Evolutionary conservation across 2,329 filamentous ascomycete species (phyloP).

Genomic region (Rugonectria rugulosa): DNA sequence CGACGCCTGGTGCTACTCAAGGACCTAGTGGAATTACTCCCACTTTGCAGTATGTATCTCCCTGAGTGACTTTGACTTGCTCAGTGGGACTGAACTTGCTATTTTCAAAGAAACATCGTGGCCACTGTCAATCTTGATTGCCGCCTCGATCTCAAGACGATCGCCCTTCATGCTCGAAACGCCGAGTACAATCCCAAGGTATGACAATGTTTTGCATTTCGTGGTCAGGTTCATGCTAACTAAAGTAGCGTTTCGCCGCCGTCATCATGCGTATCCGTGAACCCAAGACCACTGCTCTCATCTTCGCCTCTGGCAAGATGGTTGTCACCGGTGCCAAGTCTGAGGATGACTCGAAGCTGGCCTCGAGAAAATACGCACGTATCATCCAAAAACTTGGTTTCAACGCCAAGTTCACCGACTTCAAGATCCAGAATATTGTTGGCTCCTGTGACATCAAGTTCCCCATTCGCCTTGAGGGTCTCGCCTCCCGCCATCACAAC

Average conservation of each 20-base stretch:
- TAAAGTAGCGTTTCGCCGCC: conserved; percentile 86
- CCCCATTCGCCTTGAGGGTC: conserved; percentile 93
- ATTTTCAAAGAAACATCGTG: conserved; percentile 87
- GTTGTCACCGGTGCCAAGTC: conserved; percentile 98
- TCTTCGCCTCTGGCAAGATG: conserved; percentile 99
- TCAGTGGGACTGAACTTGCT: conserved; percentile 61
- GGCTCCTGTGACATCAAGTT: conserved; percentile 99
- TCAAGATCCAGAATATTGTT: conserved; percentile 99
- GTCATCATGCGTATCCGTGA: conserved; percentile 99
- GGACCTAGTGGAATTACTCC: conserved; percentile 90
- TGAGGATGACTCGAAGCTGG: conserved; percentile 96
- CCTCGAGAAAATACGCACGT: conserved; percentile 95
- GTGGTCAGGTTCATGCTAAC: conserved; percentile 40
- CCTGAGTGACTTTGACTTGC: conserved; percentile 43
- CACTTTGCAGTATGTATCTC: conserved; percentile 92
- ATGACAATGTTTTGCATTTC: conserved; percentile 50
- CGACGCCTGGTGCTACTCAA: conserved; percentile 84
- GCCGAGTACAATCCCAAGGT: conserved; percentile 99
- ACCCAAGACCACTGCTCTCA: conserved; percentile 96
- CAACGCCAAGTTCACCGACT: conserved; percentile 99
- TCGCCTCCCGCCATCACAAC: conserved; percentile 97
- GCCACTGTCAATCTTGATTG: conserved; percentile 98
- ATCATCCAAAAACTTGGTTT: conserved; percentile 99
- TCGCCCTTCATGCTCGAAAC: conserved; percentile 96
- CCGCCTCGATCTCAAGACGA: conserved; percentile 97